These are phyloP conservation scores for Thinopyrum elongatum DNA, from an alignment of 176 grass and related monocot species.

Conservation along the genomic window DNA sequence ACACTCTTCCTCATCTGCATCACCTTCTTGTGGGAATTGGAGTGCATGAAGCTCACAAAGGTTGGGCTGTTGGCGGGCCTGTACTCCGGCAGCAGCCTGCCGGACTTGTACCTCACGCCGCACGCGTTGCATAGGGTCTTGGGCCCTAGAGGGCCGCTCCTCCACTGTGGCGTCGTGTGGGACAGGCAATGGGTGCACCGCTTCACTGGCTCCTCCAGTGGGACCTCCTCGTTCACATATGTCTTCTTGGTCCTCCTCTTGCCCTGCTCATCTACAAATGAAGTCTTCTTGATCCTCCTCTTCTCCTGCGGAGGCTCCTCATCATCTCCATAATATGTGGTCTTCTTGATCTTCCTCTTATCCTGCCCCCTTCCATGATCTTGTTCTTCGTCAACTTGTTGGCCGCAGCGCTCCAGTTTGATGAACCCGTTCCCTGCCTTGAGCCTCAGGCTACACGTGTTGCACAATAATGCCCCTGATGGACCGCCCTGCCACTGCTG, in stretches of 20 bases:
- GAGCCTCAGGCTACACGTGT: conserved; percentile 66
- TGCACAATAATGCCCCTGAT: conserved; percentile 62
- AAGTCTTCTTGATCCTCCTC: conserved; percentile 16
- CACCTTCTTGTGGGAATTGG: conserved; percentile 97
- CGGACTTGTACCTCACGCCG: conserved; percentile 76
- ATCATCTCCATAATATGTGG: conserved; percentile 15
- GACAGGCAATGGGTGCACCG: conserved; percentile 82
- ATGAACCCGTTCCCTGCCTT: conserved; percentile 49
- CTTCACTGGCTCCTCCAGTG: conserved; percentile 25
- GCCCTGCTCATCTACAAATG: conserved; percentile 11
- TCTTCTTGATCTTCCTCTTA: conserved; percentile 40
- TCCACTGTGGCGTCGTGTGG: conserved; percentile 82
- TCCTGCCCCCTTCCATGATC: conserved; percentile 16
- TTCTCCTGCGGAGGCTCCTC: conserved; percentile 21
- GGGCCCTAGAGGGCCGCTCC: conserved; percentile 61
- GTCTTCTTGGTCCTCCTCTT: conserved; percentile 40
- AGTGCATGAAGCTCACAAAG: conserved; percentile 81
- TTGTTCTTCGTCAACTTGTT: conserved; percentile 28
- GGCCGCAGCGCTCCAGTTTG: conserved; percentile 24
- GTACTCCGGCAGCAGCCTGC: conserved; percentile 89
- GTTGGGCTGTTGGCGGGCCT: conserved; percentile 93
- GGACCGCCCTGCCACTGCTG: conserved; percentile 72
- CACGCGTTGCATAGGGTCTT: conserved; percentile 86
- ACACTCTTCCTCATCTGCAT: conserved; percentile 79
- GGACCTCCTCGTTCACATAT: conserved; percentile 20